Evolutionary conservation across 306 rosid species (phyloP), one percentile per base, ranked within the genome.

Genomic region (Vigna angularis): DNA sequence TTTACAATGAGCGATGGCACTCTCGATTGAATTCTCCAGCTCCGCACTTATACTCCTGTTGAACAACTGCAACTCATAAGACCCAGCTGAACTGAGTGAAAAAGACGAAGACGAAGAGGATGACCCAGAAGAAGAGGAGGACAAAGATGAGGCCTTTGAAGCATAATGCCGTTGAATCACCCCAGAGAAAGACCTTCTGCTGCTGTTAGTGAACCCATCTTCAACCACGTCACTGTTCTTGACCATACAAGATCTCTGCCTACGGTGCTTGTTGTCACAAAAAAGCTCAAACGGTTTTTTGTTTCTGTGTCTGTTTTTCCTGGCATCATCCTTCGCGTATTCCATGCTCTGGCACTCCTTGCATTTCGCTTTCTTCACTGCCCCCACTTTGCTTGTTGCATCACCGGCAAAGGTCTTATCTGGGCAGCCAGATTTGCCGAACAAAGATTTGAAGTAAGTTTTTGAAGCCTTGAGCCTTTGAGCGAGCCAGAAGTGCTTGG

Each of bases 1-100:
- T 73, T 88, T 92, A 42, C 96, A 90, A 73, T 90, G 82, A n/a
- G 94, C 96, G 18, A 92, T 92, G 9, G 96, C 97, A 66, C 87
- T 94, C 72, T 89, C 89, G 78, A 94, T 81, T 18, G 94, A 90
- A 77, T 75, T 80, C 72, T 90, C 94, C 17, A 45, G 38, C 72
- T 88, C 92, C 9, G 81, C 79, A 44, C 87, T 84, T 72, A 76
- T 75, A 24, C 89, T 86, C 83, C 88, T 85, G 83, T 83, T 84
- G 28, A 66, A 44, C 72, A 66, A 44, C 1, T 66, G 72, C 72
- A 66, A 42, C 32, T 66, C 72, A 5, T 42, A 44, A 20, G 72
- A 66, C 36, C 72, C 72, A 20, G 53, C 81, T 47, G 93, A 87
- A 73, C 87, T 82, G 14, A 89, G 81, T 1, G 97, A 93, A 72